phyloP scores from a whole-genome alignment of 1,284 basidiomycete genomes.

The Irpex sp. region DNA sequence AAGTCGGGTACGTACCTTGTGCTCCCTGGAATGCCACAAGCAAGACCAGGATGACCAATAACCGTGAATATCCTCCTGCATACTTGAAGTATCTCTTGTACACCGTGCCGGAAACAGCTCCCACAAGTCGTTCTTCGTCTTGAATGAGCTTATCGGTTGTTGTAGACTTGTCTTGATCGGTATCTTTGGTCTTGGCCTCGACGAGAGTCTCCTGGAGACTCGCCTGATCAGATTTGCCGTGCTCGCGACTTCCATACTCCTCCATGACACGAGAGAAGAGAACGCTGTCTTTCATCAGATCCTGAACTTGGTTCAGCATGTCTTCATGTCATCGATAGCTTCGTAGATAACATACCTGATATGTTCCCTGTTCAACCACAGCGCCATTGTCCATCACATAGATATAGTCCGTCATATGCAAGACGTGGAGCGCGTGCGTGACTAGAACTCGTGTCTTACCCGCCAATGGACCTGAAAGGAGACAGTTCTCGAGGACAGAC shows the following conservation, averaged over 20 bases:
- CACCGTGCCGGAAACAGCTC: slow-evolving; percentile 28
- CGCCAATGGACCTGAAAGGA: slow-evolving; percentile 53
- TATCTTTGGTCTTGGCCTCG: slow-evolving; percentile 17
- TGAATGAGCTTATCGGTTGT: slow-evolving; percentile 29
- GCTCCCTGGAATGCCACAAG: slow-evolving; percentile 26
- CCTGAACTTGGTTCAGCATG: slow-evolving; percentile 26
- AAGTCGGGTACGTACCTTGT: slow-evolving; percentile 20
- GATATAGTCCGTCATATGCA: slow-evolving; percentile 65
- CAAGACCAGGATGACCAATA: slow-evolving; percentile 33
- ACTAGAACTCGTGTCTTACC: slow-evolving; percentile 71
- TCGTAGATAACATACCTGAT: slow-evolving; percentile 35
- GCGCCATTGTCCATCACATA: slow-evolving; percentile 72
- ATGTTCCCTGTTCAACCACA: slow-evolving; percentile 64
- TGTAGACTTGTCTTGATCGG: slow-evolving; percentile 2
- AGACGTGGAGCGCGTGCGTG: slow-evolving; percentile 73
- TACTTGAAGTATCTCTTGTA: slow-evolving; percentile 38
- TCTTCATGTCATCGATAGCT: neutral
- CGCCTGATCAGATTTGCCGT: slow-evolving; percentile 22
- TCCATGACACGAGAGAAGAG: slow-evolving; percentile 61
- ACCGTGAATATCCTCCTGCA: slow-evolving; percentile 46
- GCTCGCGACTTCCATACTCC: slow-evolving; percentile 50
- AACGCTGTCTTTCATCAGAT: slow-evolving; percentile 47
- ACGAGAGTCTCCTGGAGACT: slow-evolving; percentile 20
- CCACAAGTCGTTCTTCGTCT: slow-evolving; percentile 33
- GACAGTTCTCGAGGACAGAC: slow-evolving; percentile 56